Base-by-base conservation (phyloP, 2,329 filamentous ascomycete genomes). In the Hawksworthiomyces lignivorus region DNA sequence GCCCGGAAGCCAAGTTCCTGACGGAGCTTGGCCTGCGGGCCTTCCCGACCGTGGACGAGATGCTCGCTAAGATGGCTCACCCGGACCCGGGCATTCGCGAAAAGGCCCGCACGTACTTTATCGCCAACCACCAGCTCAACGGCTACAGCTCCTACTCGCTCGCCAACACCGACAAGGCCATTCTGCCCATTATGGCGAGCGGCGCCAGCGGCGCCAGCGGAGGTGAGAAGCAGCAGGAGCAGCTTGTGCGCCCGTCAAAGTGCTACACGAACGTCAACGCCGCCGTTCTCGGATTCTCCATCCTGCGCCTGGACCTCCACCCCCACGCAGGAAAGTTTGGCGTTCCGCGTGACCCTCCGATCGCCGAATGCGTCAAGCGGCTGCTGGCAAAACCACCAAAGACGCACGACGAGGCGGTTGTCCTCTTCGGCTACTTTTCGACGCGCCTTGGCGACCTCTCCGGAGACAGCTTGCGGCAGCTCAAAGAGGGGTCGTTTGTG, bases 181-280 rank as follows among this genome's bases (percentile, higher is more conserved):
- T 87, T 46, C 64, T 97, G 28, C 89, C 89, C 1, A 64, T 94
- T 1, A 74, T 89, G 50, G 80, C 78, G 14, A 29, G 33, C 18
- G 26, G 15, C n/a, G n/a, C 5, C 8, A n/a, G 12, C 8, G n/a
- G 15, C 20, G 22, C 14, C 12, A 26, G 14, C 24, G 27, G 21
- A 15, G 31, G 19, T 11, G 36, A 39, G 8, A 28, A 40, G 4
- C 72, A 77, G 42, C 68, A 70, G 3, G 73, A 77, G 41, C 67
- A 69, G 28, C 68, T 95, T 21, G 84, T 87, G 2, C 64, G 73
- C 1, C 89, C 90, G 0, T 76, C 74, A 2, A 75, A 80, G 45
- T 96, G 89, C 55, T 98, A 87, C 56, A 87, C 81, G 1, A 90
- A 97, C 51, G 76, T 82, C 29, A 75, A 75, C 31, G 85, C 86